phyloP scores from a whole-genome alignment of 306 rosid species.

The Notholithocarpus densiflorus region DNA sequence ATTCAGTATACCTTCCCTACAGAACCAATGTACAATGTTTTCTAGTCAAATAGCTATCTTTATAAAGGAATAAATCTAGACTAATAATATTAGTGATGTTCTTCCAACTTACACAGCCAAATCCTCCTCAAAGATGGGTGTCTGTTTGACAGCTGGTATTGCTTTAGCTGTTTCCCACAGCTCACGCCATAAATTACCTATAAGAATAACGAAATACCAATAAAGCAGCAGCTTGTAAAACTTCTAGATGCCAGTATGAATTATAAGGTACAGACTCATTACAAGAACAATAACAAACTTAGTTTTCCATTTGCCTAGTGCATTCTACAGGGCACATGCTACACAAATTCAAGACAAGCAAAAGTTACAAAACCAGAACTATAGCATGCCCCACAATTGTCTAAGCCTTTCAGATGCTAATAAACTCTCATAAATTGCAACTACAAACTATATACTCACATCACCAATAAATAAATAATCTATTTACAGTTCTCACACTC shows the following conservation, averaged over 20 bases:
- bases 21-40: conserved; percentile 24
- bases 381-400: not conserved
- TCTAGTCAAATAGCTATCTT: conserved; percentile 9
- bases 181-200: conserved; percentile 97
- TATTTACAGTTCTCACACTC: too few relatives aligned
- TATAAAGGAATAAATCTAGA: conserved; percentile 7
- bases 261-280: conserved; percentile 1
- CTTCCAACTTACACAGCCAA: conserved; percentile 79
- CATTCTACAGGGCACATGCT: conserved; percentile 6
- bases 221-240: conserved; percentile 3
- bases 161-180: conserved; percentile 93
- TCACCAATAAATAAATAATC: not conserved
- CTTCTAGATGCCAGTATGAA: conserved; percentile 1
- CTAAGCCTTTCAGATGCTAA: not conserved
- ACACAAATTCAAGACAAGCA: not conserved
- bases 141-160: conserved; percentile 90
- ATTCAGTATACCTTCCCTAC: conserved; percentile 90
- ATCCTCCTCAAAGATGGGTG: conserved; percentile 97
- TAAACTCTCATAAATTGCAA: not conserved
- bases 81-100: not conserved
- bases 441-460: not conserved
- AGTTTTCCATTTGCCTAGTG: conserved; percentile 4
- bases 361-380: not conserved
- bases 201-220: conserved; percentile 17
- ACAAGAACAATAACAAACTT: conserved; percentile 10